Percentiles rank a stretch among this genome's conserved stretches.
Conservation (phyloP, 1,284 basidiomycete species). For the Fereydounia khargensis region DNA sequence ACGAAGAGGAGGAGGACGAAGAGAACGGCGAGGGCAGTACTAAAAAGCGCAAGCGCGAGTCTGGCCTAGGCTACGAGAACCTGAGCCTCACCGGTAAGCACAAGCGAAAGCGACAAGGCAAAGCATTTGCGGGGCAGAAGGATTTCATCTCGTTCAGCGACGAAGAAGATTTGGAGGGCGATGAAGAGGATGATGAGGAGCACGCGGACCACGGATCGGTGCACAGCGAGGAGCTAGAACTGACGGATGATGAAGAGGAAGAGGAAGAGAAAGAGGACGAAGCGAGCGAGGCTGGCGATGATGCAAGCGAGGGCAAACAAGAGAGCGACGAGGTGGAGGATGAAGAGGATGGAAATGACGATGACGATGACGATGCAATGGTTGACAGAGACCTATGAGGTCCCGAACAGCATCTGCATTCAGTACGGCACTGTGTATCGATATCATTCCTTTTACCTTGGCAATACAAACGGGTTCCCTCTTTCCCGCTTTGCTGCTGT, state of each 20-base stretch:
- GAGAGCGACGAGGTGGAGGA: too few relatives aligned
- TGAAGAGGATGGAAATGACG: conserved; percentile 1
- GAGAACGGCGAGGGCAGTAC: background rate
- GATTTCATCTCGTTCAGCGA: conserved; percentile 51
- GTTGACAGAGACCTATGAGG: too few relatives aligned
- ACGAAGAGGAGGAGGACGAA: conserved; percentile 1
- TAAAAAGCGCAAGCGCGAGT: conserved; percentile 12
- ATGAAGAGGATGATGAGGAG: conserved; percentile 11
- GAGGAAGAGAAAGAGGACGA: conserved; percentile 1
- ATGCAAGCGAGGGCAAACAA: conserved; percentile 1
- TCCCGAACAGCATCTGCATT: too few relatives aligned
- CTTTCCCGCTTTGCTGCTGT: too few relatives aligned
- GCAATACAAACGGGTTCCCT: too few relatives aligned
- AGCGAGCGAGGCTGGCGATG: background rate
- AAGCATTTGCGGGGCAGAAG: conserved; percentile 38
- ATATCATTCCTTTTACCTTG: too few relatives aligned
- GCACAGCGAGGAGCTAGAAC: conserved; percentile 34
- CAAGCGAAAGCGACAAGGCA: conserved; percentile 14
- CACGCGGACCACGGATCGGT: conserved; percentile 14
- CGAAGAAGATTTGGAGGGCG: conserved; percentile 12
- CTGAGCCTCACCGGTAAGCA: conserved; percentile 1
- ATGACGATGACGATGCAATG: conserved; percentile 3
- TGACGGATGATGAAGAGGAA: conserved; percentile 1
- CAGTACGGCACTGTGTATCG: too few relatives aligned
- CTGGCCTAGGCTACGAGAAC: conserved; percentile 4